Evolutionary conservation across 2,329 filamentous ascomycete species (phyloP), one percentile per base, ranked within the genome.

Genomic region (Colletotrichum sublineola): DNA sequence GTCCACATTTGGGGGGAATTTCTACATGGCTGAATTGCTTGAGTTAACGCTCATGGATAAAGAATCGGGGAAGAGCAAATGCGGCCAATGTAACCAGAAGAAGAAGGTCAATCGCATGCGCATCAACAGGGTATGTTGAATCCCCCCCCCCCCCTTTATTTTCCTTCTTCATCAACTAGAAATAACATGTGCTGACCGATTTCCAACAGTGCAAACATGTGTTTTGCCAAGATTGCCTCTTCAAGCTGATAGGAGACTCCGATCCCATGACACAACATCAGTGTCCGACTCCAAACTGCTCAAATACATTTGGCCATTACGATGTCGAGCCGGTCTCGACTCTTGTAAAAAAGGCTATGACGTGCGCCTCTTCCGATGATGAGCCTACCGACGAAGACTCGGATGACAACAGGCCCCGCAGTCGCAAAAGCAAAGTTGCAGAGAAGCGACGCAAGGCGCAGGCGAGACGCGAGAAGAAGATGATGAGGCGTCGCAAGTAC

Each of bases 231-330:
- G 4, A 2, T 3, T 61, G 57, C 9, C 8, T 36, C 20, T n/a
- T 1, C 1, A 14, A 33, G 15, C 20, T 7, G 0, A 15, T 38
- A 9, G 5, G 1, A 12, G 12, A 8, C 4, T 15, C 5, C 5
- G n/a, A 24, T 9, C 11, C 6, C 5, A 8, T 6, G 4, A 8
- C 14, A 33, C 11, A 1, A 31, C 2, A 12, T 9, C 6, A 14
- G 20, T 56, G 53, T 7, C 53, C 57, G 5, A 14, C 0, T 5
- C 53, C 57, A 3, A 33, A 9, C 3, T 46, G n/a, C 29, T 36
- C 20, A 2, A 20, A 33, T 15, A 11, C 29, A 1, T 48, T 33
- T 33, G 14, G 1, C 14, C 3, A 5, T 2, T 0, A 4, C 9
- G 29, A 36, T 2, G 1, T 48, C 6, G 11, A n/a, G 3, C 29